These are phyloP conservation scores for Leccinum barrowsii DNA, from an alignment of 768 basidiomycete species.

Conservation along the genomic window DNA sequence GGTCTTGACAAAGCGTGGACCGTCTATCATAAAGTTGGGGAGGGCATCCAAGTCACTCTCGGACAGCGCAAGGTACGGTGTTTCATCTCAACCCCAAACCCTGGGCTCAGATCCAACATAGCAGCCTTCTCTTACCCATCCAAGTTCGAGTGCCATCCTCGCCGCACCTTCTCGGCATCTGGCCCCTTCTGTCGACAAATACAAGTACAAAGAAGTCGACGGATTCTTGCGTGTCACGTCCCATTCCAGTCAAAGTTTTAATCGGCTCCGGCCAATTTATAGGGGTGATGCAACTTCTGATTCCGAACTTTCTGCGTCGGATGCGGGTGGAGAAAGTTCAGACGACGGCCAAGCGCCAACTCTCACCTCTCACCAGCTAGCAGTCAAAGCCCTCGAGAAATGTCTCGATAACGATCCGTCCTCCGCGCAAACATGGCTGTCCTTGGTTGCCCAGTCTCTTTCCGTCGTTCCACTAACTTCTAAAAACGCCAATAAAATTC, in stretches of 20 bases:
- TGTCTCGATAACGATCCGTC: slow-evolving; percentile 48
- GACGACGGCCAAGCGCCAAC: slow-evolving; percentile 31
- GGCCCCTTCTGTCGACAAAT: slow-evolving; percentile 32
- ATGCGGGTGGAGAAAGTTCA: slow-evolving; percentile 32
- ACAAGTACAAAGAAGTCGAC: slow-evolving; percentile 60
- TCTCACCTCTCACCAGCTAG: slow-evolving; percentile 57
- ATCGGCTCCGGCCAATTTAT: slow-evolving; percentile 53
- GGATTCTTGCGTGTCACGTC: slow-evolving; percentile 63
- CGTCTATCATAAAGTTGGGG: slow-evolving; percentile 50
- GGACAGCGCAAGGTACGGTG: slow-evolving; percentile 41
- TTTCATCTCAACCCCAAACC: slow-evolving; percentile 1
- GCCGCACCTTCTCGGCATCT: slow-evolving; percentile 48
- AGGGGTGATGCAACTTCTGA: slow-evolving; percentile 26
- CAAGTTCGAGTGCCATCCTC: slow-evolving; percentile 51
- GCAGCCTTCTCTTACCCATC: slow-evolving; percentile 56
- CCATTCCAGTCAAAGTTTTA: slow-evolving; percentile 26
- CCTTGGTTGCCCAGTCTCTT: slow-evolving; percentile 59
- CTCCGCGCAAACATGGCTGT: slow-evolving; percentile 57
- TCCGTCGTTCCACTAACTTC: slow-evolving; percentile 58
- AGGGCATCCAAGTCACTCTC: slow-evolving; percentile 57
- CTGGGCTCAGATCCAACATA: slow-evolving; percentile 16
- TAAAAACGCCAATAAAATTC: slow-evolving; percentile 65
- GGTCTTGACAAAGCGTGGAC: slow-evolving; percentile 54
- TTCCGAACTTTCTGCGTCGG: slow-evolving; percentile 35
- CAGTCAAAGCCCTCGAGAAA: slow-evolving; percentile 57